Evolutionary conservation across 257 asterid genomes (phyloP).

Genomic region (Penstemon davidsonii): DNA sequence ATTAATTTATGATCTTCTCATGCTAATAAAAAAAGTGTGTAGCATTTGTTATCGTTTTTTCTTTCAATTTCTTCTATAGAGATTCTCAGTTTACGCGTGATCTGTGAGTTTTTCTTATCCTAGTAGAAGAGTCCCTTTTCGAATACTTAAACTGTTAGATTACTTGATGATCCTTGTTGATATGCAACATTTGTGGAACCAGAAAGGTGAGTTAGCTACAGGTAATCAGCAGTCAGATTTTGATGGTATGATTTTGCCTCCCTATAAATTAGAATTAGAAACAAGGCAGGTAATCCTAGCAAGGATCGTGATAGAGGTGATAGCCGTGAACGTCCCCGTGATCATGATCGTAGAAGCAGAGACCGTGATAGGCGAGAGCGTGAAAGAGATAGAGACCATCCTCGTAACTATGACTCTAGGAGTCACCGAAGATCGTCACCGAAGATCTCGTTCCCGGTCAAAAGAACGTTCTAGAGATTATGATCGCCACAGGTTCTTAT

Average conservation of each 20-base stretch:
- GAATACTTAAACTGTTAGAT: constrained; percentile 29
- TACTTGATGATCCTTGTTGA: constrained; percentile 27
- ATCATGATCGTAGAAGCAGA: constrained; percentile 66
- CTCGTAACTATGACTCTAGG: constrained; percentile 78
- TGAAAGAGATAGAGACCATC: constrained; percentile 62
- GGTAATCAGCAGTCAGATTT: constrained; percentile 25
- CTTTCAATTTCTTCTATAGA: constrained; percentile 55
- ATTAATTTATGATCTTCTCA: constrained; percentile 1
- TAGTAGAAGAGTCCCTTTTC: constrained; percentile 29
- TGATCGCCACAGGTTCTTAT: constrained; percentile 78
- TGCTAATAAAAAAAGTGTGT: constrained; percentile 12
- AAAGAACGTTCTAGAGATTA: constrained; percentile 82
- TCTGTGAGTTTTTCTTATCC: constrained; percentile 66
- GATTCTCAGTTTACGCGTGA: constrained; percentile 52
- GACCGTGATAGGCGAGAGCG: constrained; percentile 73
- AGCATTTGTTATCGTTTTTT: background rate
- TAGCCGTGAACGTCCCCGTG: constrained; percentile 62
- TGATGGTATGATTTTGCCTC: constrained; percentile 16
- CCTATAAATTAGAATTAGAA: constrained; percentile 16
- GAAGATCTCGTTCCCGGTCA: constrained; percentile 87
- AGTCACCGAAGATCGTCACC: constrained; percentile 80
- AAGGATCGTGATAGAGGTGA: constrained; percentile 67
- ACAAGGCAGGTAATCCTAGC: constrained; percentile 35
- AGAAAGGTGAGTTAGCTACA: constrained; percentile 26
- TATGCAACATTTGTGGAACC: constrained; percentile 30